phyloP scores from a whole-genome alignment of 257 asterid genomes.

The Salvia rosmarinus region DNA sequence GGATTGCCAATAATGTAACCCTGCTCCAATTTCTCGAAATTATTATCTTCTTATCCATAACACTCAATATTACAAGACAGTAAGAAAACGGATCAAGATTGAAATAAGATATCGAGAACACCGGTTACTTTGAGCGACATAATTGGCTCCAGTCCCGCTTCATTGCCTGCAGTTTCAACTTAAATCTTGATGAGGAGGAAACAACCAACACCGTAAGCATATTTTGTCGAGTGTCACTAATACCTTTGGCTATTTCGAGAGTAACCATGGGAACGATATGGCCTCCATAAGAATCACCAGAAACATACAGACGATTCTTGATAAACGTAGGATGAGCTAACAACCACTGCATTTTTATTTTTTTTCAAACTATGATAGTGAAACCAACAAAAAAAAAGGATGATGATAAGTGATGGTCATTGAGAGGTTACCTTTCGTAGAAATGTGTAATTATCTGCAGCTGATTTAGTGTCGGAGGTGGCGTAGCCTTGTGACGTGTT shows the following conservation, averaged over 20 bases:
- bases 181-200: not conserved
- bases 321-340: slow-evolving; percentile 46
- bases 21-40: slow-evolving; percentile 28
- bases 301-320: slow-evolving; percentile 45
- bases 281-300: slow-evolving; percentile 66
- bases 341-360: slow-evolving; percentile 45
- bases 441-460: slow-evolving; percentile 30
- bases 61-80: not conserved
- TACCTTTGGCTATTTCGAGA: not conserved
- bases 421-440: slow-evolving; percentile 27
- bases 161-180: slow-evolving; percentile 45
- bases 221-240: not conserved
- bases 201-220: not conserved
- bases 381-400: too few species aligned
- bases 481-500: slow-evolving; percentile 27
- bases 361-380: too few species aligned
- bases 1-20: slow-evolving; percentile 62
- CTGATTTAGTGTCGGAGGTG: slow-evolving; percentile 37
- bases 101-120: not conserved
- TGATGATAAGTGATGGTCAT: too few species aligned
- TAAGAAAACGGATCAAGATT: too few species aligned
- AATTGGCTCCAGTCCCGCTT: slow-evolving; percentile 45
- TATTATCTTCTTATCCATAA: not conserved
- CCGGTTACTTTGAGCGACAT: slow-evolving; percentile 44
- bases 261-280: slow-evolving; percentile 48